These are phyloP conservation scores for Pseudogymnoascus pannorum DNA, from an alignment of 2,329 filamentous ascomycete species.

Conservation along the genomic window DNA sequence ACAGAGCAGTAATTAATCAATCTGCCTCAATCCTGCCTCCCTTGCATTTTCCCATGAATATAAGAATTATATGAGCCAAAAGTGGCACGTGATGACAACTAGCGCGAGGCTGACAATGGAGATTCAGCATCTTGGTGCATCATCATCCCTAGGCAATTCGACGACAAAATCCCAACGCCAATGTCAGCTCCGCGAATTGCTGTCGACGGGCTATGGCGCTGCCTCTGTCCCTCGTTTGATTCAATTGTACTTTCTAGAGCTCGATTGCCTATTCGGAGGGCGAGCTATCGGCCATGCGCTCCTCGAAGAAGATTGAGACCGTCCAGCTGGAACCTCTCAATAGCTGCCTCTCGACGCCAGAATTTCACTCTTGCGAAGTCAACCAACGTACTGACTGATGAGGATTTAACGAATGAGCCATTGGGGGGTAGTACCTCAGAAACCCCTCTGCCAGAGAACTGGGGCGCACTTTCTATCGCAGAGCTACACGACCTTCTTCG, in stretches of 20 bases:
- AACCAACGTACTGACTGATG: neutral
- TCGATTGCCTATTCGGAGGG: neutral
- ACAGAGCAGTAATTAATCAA: neutral
- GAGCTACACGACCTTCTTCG: slow-evolving; percentile 44
- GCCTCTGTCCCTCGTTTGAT: slow-evolving; percentile 52
- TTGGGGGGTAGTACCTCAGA: neutral
- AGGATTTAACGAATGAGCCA: neutral
- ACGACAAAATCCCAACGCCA: slow-evolving; percentile 13
- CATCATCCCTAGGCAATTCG: neutral
- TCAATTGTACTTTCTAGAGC: slow-evolving; percentile 28
- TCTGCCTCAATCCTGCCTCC: neutral
- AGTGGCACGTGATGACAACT: neutral
- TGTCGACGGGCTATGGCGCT: slow-evolving; percentile 56
- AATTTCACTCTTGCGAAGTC: neutral
- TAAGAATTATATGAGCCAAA: neutral
- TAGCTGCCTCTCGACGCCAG: neutral
- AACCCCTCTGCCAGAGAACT: slow-evolving; percentile 13
- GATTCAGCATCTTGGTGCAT: neutral
- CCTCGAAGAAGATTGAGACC: neutral
- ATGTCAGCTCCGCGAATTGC: slow-evolving; percentile 31
- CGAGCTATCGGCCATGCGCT: neutral
- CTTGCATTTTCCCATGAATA: neutral
- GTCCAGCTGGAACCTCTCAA: neutral
- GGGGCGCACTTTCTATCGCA: slow-evolving; percentile 26
- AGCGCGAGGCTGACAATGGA: slow-evolving; percentile 1